Conservation (phyloP, 2,329 filamentous ascomycete genomes). For the Curvularia verruculosa region DNA sequence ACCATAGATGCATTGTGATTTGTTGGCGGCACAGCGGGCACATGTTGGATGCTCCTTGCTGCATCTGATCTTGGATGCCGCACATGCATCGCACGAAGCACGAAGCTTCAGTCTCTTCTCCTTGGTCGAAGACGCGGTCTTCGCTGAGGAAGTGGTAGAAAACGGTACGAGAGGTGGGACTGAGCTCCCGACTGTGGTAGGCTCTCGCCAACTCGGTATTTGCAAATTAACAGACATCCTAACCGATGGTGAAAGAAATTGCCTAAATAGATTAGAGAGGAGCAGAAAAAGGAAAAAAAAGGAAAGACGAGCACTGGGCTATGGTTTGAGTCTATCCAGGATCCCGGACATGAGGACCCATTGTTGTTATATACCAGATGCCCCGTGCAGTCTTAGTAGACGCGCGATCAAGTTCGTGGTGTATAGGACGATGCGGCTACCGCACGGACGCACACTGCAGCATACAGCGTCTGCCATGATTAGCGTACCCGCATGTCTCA, state of each 20-base stretch:
- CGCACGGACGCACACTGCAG: constrained; percentile 5
- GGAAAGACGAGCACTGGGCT: constrained; percentile 11
- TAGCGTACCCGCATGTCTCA: constrained; percentile 11
- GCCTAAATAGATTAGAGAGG: constrained; percentile 5
- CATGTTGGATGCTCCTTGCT: constrained; percentile 46
- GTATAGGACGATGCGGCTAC: constrained; percentile 10
- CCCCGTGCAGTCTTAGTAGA: constrained; percentile 2
- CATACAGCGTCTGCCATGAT: constrained; percentile 8
- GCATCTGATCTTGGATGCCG: constrained; percentile 48
- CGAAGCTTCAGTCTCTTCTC: constrained; percentile 41
- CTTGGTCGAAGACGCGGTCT: constrained; percentile 17
- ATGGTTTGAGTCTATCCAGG: background rate
- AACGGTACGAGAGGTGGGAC: constrained; percentile 19
- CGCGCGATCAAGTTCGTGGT: constrained; percentile 6
- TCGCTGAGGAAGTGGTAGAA: constrained; percentile 31
- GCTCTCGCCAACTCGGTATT: constrained; percentile 30
- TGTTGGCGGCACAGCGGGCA: constrained; percentile 38
- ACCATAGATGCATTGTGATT: constrained; percentile 41
- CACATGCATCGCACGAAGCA: constrained; percentile 47
- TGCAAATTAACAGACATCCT: constrained; percentile 34
- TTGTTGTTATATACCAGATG: constrained; percentile 14
- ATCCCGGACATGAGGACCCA: constrained; percentile 1
- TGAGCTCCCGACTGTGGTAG: constrained; percentile 18
- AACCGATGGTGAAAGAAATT: background rate
- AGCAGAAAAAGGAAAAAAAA: constrained; percentile 4